These are phyloP conservation scores for Cunninghamia lanceolata DNA, from an alignment of 75 land plant species.

Conservation along the genomic window DNA sequence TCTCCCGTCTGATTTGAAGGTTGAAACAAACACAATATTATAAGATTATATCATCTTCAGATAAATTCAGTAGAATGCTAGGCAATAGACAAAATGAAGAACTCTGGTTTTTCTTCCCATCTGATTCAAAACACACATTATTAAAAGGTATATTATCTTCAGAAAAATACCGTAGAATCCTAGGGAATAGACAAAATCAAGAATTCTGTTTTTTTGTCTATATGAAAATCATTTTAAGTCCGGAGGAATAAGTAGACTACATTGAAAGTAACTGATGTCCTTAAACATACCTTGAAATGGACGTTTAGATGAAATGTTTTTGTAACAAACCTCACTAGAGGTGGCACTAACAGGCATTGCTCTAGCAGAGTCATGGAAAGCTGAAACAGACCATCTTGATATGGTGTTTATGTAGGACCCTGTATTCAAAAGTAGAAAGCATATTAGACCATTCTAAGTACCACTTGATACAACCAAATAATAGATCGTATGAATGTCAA, in stretches of 20 bases:
- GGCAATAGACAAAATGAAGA: no score
- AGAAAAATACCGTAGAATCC: neutral
- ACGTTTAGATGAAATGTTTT: slow-evolving; percentile 99
- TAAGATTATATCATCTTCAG: no score
- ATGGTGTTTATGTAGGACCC: slow-evolving; percentile 97
- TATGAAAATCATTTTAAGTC: neutral
- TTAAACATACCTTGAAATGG: slow-evolving; percentile 84
- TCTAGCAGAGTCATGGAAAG: slow-evolving; percentile 89
- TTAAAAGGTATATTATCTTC: neutral
- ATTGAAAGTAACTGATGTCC: neutral
- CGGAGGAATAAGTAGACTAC: neutral
- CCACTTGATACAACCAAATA: neutral
- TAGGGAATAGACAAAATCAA: neutral
- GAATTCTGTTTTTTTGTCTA: neutral
- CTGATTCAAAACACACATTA: slow-evolving; percentile 5
- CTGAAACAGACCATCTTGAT: slow-evolving; percentile 94
- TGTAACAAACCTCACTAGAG: slow-evolving; percentile 94
- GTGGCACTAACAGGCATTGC: slow-evolving; percentile 94
- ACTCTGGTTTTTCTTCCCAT: no score
- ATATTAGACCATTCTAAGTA: neutral
- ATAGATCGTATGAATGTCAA: neutral
- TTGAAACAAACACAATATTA: no score
- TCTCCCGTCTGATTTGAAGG: slow-evolving; percentile 71
- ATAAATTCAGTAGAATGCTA: no score
- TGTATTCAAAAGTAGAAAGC: slow-evolving; percentile 15